Evolutionary conservation across 148 eudicot genomes (phyloP), one percentile per base, ranked within the genome.

Genomic region (Vaccinium macrocarpon): DNA sequence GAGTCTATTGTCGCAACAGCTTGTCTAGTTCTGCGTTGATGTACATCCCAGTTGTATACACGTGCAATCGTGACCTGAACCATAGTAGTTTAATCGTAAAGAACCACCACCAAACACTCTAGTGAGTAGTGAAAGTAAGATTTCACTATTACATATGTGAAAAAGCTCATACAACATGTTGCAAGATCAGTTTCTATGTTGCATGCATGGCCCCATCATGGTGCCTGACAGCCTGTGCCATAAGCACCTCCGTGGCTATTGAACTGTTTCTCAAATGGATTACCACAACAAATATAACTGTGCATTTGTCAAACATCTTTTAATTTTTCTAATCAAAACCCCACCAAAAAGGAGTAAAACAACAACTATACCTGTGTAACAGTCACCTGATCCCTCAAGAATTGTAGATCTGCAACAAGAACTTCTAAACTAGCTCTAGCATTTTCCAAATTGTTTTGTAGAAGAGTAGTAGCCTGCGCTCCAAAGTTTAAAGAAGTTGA

Each of bases 31-130:
- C 94, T 91, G 48, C 97, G 95, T 85, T 94, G 97, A 89, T 96
- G 98, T 52, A 96, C 94, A 84, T 96, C 99, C 98, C 99, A 96
- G 90, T 96, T 96, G 87, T 93, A 96, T 15, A 96, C 91, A 27
- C 98, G 99, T 51, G 99, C 98, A 80, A 91, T 92, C 53, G 98
- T 96, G 32, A 96, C 99, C 99, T 96, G 91, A 76, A 19, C 32
- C 51, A 78, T 57, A 79, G 6, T 51, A 81, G 51, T 14, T 12
- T 12, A 19, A 61, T 16, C 8, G 42, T 25, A 50, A 85, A 76
- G 35, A 50, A 38, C 56, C 48, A 51, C 19, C 13, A 42, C 77
- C 14, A 70, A 70, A 71, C 18, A 16, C 16, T 59, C 32, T 6
- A 42, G 57, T 56, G 27, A 19, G 61, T 6, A 42, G 57, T 56